Evolutionary conservation across 2,329 filamentous ascomycete genomes (phyloP).

Genomic region (Colletotrichum brevisporum): DNA sequence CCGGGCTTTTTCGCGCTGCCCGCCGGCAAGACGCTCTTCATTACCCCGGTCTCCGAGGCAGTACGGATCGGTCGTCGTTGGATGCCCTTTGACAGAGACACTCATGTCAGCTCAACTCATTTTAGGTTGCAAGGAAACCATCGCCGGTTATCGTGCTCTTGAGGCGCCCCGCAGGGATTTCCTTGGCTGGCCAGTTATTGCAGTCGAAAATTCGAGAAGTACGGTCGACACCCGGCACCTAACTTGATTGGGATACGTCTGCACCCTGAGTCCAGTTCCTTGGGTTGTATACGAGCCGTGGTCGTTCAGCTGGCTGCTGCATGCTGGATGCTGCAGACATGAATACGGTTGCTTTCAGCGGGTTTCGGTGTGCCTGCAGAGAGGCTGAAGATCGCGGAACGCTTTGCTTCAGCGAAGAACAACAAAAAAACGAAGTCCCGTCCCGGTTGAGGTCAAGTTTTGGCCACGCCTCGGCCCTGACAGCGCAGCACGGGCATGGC

Average conservation of each 20-base stretch:
- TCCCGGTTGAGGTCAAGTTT: slow-evolving; percentile 20
- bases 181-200: slow-evolving; percentile 32
- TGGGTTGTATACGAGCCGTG: slow-evolving; percentile 7
- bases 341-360: not conserved
- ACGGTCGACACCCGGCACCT: slow-evolving; percentile 24
- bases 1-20: slow-evolving; percentile 1
- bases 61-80: not conserved
- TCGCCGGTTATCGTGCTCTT: slow-evolving; percentile 28
- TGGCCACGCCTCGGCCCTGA: slow-evolving; percentile 35
- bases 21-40: not conserved
- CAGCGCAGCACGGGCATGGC: slow-evolving; percentile 21
- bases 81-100: slow-evolving; percentile 3
- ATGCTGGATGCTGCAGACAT: slow-evolving; percentile 6
- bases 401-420: not conserved
- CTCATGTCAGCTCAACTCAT: slow-evolving; percentile 18
- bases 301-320: not conserved
- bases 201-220: slow-evolving; percentile 29
- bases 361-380: slow-evolving; percentile 1
- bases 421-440: not conserved
- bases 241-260: slow-evolving; percentile 8
- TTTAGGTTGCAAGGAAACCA: slow-evolving; percentile 28
- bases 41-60: slow-evolving; percentile 16
- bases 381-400: slow-evolving; percentile 5
- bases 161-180: slow-evolving; percentile 26
- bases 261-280: slow-evolving; percentile 7